phyloP scores from a whole-genome alignment of 495 filamentous ascomycete genomes.

The Penicillium pancosmium region DNA sequence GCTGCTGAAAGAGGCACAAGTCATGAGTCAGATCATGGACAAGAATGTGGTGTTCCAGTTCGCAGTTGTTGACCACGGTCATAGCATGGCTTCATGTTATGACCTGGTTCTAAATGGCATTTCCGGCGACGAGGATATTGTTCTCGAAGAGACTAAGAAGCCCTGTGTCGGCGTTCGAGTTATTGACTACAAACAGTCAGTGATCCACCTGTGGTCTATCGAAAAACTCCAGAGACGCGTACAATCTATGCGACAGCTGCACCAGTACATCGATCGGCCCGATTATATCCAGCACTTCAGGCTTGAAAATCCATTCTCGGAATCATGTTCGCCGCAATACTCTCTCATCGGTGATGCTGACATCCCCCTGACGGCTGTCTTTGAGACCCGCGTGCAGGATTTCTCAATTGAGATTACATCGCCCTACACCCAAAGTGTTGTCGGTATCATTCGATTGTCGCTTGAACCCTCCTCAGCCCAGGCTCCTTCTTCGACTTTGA shows the following conservation, averaged over 20 bases:
- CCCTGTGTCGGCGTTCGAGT: constrained; percentile 91
- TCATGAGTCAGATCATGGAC: constrained; percentile 97
- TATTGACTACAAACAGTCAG: constrained; percentile 84
- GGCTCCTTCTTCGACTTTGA: constrained; percentile 87
- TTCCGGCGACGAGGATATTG: constrained; percentile 81
- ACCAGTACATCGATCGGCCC: constrained; percentile 92
- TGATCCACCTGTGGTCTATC: constrained; percentile 92
- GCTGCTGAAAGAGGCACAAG: constrained; percentile 89
- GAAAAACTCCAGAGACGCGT: constrained; percentile 89
- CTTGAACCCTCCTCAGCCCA: constrained; percentile 93
- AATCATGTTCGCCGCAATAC: constrained; percentile 86
- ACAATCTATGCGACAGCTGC: constrained; percentile 90
- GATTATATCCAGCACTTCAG: constrained; percentile 78
- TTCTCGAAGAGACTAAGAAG: constrained; percentile 80
- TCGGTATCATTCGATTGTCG: constrained; percentile 88
- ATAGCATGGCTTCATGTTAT: constrained; percentile 88
- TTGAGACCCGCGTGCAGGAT: constrained; percentile 93
- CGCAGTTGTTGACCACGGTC: constrained; percentile 84
- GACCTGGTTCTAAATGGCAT: constrained; percentile 94
- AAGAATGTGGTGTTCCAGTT: constrained; percentile 96
- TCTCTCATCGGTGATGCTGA: constrained; percentile 93
- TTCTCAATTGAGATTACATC: constrained; percentile 87
- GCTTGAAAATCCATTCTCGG: constrained; percentile 76
- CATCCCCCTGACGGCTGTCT: constrained; percentile 90
- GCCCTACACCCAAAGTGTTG: constrained; percentile 85